Conservation (phyloP, 352 stramenopile genomes). For the Globisporangium nagaii region DNA sequence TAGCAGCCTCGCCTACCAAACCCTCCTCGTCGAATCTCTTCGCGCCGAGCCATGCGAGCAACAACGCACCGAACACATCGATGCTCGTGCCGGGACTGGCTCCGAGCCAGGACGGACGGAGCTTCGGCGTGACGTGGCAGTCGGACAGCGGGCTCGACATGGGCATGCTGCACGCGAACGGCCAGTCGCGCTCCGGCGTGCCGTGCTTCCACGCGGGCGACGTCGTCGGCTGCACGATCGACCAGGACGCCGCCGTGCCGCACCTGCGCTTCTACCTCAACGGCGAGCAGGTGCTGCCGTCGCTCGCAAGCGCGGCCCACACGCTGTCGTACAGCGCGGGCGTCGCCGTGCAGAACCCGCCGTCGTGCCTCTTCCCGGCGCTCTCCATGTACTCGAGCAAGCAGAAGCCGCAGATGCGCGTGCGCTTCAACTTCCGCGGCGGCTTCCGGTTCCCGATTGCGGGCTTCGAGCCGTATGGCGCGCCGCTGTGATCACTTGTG, state of each 20-base stretch:
- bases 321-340: conserved; percentile 10
- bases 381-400: conserved; percentile 77
- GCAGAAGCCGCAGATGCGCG: conserved; percentile 61
- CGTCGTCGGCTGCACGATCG: conserved; percentile 68
- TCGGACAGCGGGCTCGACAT: conserved; percentile 69
- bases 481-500: conserved; percentile 38
- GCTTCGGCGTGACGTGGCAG: conserved; percentile 72
- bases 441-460: conserved; percentile 61
- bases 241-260: conserved; percentile 63
- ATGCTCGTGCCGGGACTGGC: conserved; percentile 56
- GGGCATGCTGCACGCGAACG: conserved; percentile 68
- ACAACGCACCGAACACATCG: not conserved
- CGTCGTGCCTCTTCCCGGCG: conserved; percentile 56
- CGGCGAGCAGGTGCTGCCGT: conserved; percentile 54
- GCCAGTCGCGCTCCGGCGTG: conserved; percentile 55
- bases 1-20: not conserved
- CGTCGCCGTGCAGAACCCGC: conserved; percentile 48
- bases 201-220: conserved; percentile 63
- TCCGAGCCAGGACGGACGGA: conserved; percentile 39
- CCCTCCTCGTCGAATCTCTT: not conserved
- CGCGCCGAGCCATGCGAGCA: not conserved
- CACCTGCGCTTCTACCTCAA: conserved; percentile 76
- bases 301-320: not conserved
- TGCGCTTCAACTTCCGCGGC: conserved; percentile 76
- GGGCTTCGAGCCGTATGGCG: conserved; percentile 68